phyloP scores from a whole-genome alignment of 768 basidiomycete species.

The Bullera alba region DNA sequence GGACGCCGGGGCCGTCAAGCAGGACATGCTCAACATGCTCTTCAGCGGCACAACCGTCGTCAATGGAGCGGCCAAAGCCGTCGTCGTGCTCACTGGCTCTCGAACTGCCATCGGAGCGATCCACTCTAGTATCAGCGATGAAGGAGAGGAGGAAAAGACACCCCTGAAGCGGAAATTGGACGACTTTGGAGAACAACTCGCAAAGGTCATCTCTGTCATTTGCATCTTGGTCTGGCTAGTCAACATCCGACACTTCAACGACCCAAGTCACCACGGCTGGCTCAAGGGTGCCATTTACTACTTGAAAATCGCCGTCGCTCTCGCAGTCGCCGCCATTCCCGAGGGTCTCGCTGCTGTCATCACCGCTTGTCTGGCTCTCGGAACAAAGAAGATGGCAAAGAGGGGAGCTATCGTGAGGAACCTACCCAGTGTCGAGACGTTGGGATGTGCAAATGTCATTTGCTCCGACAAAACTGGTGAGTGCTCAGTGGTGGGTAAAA shows the following conservation, averaged over 20 bases:
- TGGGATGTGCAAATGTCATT: constrained; percentile 96
- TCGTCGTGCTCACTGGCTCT: constrained; percentile 80
- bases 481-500: not conserved
- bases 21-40: constrained; percentile 95
- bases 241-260: constrained; percentile 92
- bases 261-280: constrained; percentile 82
- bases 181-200: constrained; percentile 95
- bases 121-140: constrained; percentile 83
- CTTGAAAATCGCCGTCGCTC: constrained; percentile 97
- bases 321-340: constrained; percentile 98
- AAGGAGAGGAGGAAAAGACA: constrained; percentile 86
- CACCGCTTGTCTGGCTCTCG: constrained; percentile 90
- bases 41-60: constrained; percentile 96
- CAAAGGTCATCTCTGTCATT: constrained; percentile 95
- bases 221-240: constrained; percentile 97
- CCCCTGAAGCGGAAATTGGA: constrained; percentile 95
- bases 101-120: constrained; percentile 93
- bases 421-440: constrained; percentile 90
- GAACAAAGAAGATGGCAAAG: constrained; percentile 99
- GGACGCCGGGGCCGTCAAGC: constrained; percentile 80
- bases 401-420: constrained; percentile 97
- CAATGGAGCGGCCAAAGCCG: constrained; percentile 77
- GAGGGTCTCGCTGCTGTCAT: constrained; percentile 98
- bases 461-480: constrained; percentile 95
- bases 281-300: constrained; percentile 96